These are phyloP conservation scores for Dichomitus squalens DNA, from an alignment of 1,284 basidiomycete genomes.

Conservation along the genomic window DNA sequence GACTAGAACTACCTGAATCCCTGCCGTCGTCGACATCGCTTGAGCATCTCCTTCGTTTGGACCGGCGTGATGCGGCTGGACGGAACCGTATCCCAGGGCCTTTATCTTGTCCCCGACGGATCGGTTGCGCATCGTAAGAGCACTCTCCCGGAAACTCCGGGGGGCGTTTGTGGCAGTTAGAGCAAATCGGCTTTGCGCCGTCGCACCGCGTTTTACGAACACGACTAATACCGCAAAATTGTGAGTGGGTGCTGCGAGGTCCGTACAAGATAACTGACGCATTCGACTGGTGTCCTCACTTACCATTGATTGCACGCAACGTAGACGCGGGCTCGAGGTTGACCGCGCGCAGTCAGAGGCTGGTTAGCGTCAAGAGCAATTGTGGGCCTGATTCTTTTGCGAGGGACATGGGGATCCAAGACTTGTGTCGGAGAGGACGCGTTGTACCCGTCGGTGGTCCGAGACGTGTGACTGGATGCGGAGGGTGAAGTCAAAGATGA, in stretches of 20 bases:
- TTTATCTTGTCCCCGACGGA: slow-evolving; percentile 75
- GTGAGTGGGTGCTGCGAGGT: too few species aligned
- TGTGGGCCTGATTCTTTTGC: slow-evolving; percentile 32
- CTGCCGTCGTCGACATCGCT: not conserved
- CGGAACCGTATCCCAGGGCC: slow-evolving; percentile 71
- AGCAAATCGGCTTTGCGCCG: slow-evolving; percentile 71
- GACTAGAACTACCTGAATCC: slow-evolving; percentile 2
- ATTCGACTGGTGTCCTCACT: too few species aligned
- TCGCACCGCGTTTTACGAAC: slow-evolving; percentile 78
- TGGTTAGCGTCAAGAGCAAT: slow-evolving; percentile 69
- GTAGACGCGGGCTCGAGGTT: slow-evolving; percentile 68
- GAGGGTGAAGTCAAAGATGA: not conserved
- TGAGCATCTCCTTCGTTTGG: slow-evolving; percentile 2
- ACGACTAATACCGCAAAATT: slow-evolving; percentile 51
- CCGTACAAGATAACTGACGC: too few species aligned
- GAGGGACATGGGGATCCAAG: not conserved
- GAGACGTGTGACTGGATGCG: not conserved
- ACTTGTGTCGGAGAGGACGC: not conserved
- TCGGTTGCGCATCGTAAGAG: slow-evolving; percentile 65
- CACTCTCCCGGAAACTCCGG: slow-evolving; percentile 24
- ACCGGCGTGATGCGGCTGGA: slow-evolving; percentile 4
- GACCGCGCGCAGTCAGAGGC: slow-evolving; percentile 73
- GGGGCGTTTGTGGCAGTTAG: slow-evolving; percentile 63
- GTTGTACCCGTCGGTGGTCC: too few species aligned
- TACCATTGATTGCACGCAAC: slow-evolving; percentile 77